Percentiles rank a stretch among this genome's conserved stretches.
phyloP scores from a whole-genome alignment of 106 monocot genomes.

The Phalaenopsis equestris region DNA sequence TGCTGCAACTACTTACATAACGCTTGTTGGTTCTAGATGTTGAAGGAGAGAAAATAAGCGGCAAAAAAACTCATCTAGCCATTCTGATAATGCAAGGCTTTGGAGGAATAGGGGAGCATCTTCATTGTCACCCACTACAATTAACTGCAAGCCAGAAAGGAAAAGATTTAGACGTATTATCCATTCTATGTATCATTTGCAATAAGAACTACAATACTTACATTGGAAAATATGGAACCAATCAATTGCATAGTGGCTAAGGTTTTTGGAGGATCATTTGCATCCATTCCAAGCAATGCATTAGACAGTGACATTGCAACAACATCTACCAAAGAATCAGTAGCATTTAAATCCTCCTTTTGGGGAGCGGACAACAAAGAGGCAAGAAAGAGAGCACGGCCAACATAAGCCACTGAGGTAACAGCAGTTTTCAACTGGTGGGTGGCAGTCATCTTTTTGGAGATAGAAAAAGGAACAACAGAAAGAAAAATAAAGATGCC shows the following conservation, averaged over 20 bases:
- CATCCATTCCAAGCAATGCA: slow-evolving; percentile 97
- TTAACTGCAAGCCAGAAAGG: slow-evolving; percentile 39
- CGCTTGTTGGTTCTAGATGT: slow-evolving; percentile 74
- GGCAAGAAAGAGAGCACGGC: slow-evolving; percentile 70
- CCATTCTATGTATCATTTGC: background rate
- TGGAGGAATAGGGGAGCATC: slow-evolving; percentile 46
- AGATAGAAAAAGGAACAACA: background rate
- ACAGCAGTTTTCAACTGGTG: slow-evolving; percentile 97
- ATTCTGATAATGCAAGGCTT: slow-evolving; percentile 62
- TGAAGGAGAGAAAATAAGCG: slow-evolving; percentile 89
- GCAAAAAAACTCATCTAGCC: slow-evolving; percentile 96
- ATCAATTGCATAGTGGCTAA: slow-evolving; percentile 96
- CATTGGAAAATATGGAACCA: slow-evolving; percentile 94
- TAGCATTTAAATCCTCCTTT: slow-evolving; percentile 17
- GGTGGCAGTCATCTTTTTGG: slow-evolving; percentile 79
- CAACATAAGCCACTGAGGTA: slow-evolving; percentile 76
- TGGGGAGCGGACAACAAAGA: slow-evolving; percentile 28
- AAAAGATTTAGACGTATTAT: slow-evolving; percentile 1
- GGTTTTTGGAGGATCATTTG: slow-evolving; percentile 99
- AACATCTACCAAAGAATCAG: slow-evolving; percentile 42
- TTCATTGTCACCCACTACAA: slow-evolving; percentile 38
- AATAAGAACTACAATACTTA: slow-evolving; percentile 24
- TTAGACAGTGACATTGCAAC: slow-evolving; percentile 69
- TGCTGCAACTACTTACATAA: slow-evolving; percentile 41
- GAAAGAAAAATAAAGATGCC: background rate